phyloP scores from a whole-genome alignment of 352 stramenopile species.

The Thalassiosira ordinaria region DNA sequence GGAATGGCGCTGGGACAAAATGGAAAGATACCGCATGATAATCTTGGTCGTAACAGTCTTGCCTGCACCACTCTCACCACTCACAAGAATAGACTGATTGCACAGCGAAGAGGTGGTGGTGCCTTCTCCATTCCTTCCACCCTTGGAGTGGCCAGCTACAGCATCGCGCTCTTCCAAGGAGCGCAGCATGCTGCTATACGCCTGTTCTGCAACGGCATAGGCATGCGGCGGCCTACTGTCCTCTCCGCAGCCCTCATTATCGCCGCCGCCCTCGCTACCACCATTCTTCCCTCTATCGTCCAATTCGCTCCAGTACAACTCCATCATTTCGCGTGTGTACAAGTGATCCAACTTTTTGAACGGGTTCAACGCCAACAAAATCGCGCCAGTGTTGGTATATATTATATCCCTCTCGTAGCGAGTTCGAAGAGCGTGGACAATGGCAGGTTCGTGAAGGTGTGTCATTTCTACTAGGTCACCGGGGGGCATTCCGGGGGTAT shows the following conservation, averaged over 20 bases:
- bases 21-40: slow-evolving; percentile 93
- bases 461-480: slow-evolving; percentile 74
- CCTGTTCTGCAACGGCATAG: slow-evolving; percentile 83
- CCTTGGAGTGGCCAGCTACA: slow-evolving; percentile 88
- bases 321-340: slow-evolving; percentile 78
- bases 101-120: slow-evolving; percentile 25
- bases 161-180: slow-evolving; percentile 80
- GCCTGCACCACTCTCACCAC: slow-evolving; percentile 86
- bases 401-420: slow-evolving; percentile 86
- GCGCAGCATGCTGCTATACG: slow-evolving; percentile 90
- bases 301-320: slow-evolving; percentile 50
- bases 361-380: slow-evolving; percentile 87
- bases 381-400: slow-evolving; percentile 85
- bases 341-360: slow-evolving; percentile 79
- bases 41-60: slow-evolving; percentile 94
- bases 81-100: slow-evolving; percentile 91
- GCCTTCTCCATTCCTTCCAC: slow-evolving; percentile 71
- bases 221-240: slow-evolving; percentile 74
- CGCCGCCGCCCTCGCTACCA: background rate
- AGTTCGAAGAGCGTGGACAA: slow-evolving; percentile 84
- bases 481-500: too few relatives aligned
- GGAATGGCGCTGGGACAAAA: background rate
- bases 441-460: slow-evolving; percentile 79
- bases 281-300: background rate
- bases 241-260: background rate